A percentile compares a stretch with the other conserved stretches of the same genome.
These are phyloP conservation scores for Phylloporus sp. DNA, from an alignment of 768 basidiomycete genomes.

Conservation along the genomic window DNA sequence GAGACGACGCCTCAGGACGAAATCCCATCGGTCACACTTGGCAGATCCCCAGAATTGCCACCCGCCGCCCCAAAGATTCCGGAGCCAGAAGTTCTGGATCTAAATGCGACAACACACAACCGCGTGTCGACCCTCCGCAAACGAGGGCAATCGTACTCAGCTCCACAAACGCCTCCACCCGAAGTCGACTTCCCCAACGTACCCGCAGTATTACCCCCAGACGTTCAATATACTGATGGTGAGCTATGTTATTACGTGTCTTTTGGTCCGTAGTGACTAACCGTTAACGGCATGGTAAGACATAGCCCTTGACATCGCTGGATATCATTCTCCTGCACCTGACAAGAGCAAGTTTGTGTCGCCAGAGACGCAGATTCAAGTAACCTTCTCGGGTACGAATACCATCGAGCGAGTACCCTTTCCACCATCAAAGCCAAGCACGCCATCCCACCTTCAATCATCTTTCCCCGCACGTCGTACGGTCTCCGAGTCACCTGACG, in stretches of 20 bases:
- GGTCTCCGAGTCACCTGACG: conserved; percentile 61
- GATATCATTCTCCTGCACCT: conserved; percentile 54
- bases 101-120: conserved; percentile 47
- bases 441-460: conserved; percentile 24
- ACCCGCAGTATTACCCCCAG: conserved; percentile 45
- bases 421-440: conserved; percentile 16
- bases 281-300: conserved; percentile 38
- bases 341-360: background rate
- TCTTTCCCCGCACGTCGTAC: conserved; percentile 45
- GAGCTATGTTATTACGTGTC: conserved; percentile 12
- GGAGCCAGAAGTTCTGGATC: conserved; percentile 84
- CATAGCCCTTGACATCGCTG: conserved; percentile 77
- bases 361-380: conserved; percentile 11
- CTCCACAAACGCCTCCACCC: conserved; percentile 29
- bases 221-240: conserved; percentile 63
- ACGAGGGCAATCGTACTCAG: conserved; percentile 25
- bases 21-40: conserved; percentile 21
- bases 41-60: conserved; percentile 11
- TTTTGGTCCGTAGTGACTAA: background rate
- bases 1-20: conserved; percentile 26
- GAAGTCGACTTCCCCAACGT: conserved; percentile 44
- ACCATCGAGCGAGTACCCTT: conserved; percentile 15
- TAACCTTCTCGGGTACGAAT: background rate
- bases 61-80: conserved; percentile 21
- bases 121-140: conserved; percentile 18